A percentile compares a stretch with the other conserved stretches of the same genome.
Evolutionary conservation across 1,139 yeast genomes (phyloP).

Genomic region (Spencermartinsiella ligniputridi): DNA sequence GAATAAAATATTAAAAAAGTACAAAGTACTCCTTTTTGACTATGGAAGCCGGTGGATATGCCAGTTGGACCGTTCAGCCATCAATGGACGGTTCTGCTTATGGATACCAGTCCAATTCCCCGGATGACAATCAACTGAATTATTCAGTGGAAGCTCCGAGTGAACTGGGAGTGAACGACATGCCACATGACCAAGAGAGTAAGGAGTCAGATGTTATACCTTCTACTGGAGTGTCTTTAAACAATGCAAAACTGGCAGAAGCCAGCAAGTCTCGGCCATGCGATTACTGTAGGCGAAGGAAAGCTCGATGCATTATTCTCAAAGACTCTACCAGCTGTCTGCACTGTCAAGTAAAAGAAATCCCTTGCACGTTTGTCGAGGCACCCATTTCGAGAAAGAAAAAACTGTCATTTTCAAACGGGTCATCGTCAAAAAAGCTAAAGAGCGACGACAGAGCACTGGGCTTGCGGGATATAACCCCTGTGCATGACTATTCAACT

Average conservation of each 20-base stretch:
- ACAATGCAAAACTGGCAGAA: no score
- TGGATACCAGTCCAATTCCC: neutral
- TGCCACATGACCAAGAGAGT: no score
- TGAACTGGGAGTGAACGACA: no score
- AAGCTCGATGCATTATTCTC: slow-evolving; percentile 26
- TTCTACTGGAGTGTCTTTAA: neutral
- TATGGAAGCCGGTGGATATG: neutral
- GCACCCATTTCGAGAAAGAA: slow-evolving; percentile 25
- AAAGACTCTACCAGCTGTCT: slow-evolving; percentile 33
- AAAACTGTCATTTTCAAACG: slow-evolving; percentile 4
- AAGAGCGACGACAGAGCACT: slow-evolving; percentile 3
- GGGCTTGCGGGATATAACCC: slow-evolving; percentile 20
- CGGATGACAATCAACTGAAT: neutral
- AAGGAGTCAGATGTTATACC: neutral
- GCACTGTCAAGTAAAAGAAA: slow-evolving; percentile 33
- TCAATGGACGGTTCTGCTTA: slow-evolving; percentile 1
- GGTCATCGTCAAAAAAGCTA: slow-evolving; percentile 1
- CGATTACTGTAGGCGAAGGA: slow-evolving; percentile 24
- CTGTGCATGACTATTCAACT: slow-evolving; percentile 36
- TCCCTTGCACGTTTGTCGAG: slow-evolving; percentile 35
- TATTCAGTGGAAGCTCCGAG: no score
- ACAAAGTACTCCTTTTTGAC: no score
- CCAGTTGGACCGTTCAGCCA: neutral
- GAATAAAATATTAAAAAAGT: no score
- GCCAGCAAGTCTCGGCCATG: slow-evolving; percentile 28